Percentiles rank a stretch among this genome's conserved stretches.
Conservation (phyloP, 2,329 filamentous ascomycete species). For the Cladosporium sp. region DNA sequence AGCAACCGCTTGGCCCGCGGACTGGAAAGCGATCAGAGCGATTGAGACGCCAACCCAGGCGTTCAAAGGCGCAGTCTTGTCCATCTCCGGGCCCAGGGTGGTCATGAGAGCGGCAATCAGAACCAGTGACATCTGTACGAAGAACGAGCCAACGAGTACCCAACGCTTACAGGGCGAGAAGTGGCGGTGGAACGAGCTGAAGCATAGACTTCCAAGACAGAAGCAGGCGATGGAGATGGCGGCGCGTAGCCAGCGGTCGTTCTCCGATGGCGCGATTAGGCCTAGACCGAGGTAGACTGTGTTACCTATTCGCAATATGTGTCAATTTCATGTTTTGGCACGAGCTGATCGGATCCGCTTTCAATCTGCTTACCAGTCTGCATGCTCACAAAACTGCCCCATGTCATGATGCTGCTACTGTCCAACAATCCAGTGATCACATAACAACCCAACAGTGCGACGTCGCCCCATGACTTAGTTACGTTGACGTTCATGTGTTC, state of each 20-base stretch:
- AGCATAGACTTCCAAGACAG: slow-evolving; percentile 67
- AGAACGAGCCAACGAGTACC: slow-evolving; percentile 53
- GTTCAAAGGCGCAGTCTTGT: slow-evolving; percentile 18
- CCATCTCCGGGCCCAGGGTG: slow-evolving; percentile 29
- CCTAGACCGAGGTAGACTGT: slow-evolving; percentile 76
- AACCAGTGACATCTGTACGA: slow-evolving; percentile 38
- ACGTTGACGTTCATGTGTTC: slow-evolving; percentile 47
- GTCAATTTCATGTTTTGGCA: too few species aligned
- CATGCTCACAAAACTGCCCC: slow-evolving; percentile 80
- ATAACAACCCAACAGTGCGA: slow-evolving; percentile 68
- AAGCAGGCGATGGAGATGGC: slow-evolving; percentile 66
- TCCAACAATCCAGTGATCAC: slow-evolving; percentile 74
- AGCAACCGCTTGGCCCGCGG: slow-evolving; percentile 71
- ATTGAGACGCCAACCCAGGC: slow-evolving; percentile 58
- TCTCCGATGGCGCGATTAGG: slow-evolving; percentile 48
- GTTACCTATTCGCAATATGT: slow-evolving; percentile 47
- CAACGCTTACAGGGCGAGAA: slow-evolving; percentile 60
- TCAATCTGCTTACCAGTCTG: slow-evolving; percentile 59
- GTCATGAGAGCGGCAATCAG: slow-evolving; percentile 41
- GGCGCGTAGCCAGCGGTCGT: slow-evolving; percentile 66
- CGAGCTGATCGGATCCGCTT: not conserved
- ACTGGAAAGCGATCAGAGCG: slow-evolving; percentile 69
- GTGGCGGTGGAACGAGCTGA: slow-evolving; percentile 63
- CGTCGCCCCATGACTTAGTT: slow-evolving; percentile 60
- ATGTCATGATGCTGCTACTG: slow-evolving; percentile 70